phyloP scores from a whole-genome alignment of 2,329 filamentous ascomycete species.

The Botrytis cinerea region DNA sequence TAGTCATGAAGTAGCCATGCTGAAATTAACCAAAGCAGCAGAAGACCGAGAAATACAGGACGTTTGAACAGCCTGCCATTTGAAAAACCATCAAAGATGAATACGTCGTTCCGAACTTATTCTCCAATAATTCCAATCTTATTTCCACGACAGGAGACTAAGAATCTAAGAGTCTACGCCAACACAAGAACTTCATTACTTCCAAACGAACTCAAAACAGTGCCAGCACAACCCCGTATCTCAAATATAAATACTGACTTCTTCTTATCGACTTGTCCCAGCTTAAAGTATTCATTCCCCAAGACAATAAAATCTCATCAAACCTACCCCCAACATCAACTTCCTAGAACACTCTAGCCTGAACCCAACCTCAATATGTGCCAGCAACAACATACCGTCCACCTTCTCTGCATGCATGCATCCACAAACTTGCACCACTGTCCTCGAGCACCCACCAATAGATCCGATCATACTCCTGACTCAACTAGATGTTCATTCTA shows the following conservation, averaged over 20 bases:
- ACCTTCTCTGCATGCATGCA: neutral
- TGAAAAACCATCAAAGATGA: neutral
- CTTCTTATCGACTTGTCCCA: too few species aligned
- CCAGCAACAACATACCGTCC: neutral
- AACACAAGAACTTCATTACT: neutral
- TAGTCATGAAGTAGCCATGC: accelerated
- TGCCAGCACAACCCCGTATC: neutral
- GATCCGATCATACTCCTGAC: neutral
- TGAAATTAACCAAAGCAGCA: neutral
- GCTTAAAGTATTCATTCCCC: neutral
- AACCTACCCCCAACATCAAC: neutral
- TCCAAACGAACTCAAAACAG: neutral
- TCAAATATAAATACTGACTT: neutral
- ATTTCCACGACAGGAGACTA: accelerated
- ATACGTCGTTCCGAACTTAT: neutral
- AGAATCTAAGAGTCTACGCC: too few species aligned
- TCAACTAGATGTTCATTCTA: neutral
- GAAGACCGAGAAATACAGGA: neutral
- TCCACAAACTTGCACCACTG: neutral
- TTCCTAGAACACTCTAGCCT: neutral
- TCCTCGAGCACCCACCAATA: neutral
- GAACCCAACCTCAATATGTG: neutral
- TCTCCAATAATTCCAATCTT: neutral
- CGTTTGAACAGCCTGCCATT: too few species aligned
- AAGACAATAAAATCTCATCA: neutral